Conservation (phyloP, 2,329 filamentous ascomycete species). For the Acephala macrosclerotiorum region DNA sequence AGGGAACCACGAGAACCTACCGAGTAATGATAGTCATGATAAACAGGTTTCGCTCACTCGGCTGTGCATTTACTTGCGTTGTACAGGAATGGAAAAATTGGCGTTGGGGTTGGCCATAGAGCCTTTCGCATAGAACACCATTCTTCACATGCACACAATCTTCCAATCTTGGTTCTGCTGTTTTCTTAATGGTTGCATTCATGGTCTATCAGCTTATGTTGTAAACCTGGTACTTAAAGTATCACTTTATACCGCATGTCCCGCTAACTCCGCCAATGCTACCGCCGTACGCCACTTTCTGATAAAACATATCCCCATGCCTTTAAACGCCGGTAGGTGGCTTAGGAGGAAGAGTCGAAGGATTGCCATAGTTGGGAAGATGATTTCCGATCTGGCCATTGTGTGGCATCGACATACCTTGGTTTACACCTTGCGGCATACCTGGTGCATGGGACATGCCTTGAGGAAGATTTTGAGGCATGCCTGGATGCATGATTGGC, state of each 20-base stretch:
- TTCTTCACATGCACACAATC: slow-evolving; percentile 24
- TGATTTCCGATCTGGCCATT: slow-evolving; percentile 50
- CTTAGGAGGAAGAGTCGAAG: slow-evolving; percentile 60
- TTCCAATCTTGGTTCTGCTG: not conserved
- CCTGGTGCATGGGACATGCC: slow-evolving; percentile 23
- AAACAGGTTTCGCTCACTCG: slow-evolving; percentile 23
- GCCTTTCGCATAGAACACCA: slow-evolving; percentile 39
- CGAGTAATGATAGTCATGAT: slow-evolving; percentile 29
- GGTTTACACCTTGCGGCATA: slow-evolving; percentile 36
- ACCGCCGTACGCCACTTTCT: slow-evolving; percentile 43
- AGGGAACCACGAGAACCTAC: slow-evolving; percentile 58
- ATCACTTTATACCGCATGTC: slow-evolving; percentile 40
- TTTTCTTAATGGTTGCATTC: slow-evolving; percentile 31
- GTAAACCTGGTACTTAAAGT: slow-evolving; percentile 40
- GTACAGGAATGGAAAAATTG: slow-evolving; percentile 47
- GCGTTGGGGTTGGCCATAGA: slow-evolving; percentile 58
- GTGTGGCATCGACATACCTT: slow-evolving; percentile 38
- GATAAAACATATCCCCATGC: slow-evolving; percentile 38
- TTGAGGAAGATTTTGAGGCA: slow-evolving; percentile 39
- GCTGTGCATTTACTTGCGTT: slow-evolving; percentile 42
- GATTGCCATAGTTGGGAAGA: slow-evolving; percentile 63
- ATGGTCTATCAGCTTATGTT: slow-evolving; percentile 42
- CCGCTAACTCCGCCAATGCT: slow-evolving; percentile 46
- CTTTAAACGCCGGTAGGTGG: slow-evolving; percentile 53
- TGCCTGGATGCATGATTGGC: slow-evolving; percentile 45